Evolutionary conservation across 2,329 filamentous ascomycete genomes (phyloP).

Genomic region (Beauveria bassiana): DNA sequence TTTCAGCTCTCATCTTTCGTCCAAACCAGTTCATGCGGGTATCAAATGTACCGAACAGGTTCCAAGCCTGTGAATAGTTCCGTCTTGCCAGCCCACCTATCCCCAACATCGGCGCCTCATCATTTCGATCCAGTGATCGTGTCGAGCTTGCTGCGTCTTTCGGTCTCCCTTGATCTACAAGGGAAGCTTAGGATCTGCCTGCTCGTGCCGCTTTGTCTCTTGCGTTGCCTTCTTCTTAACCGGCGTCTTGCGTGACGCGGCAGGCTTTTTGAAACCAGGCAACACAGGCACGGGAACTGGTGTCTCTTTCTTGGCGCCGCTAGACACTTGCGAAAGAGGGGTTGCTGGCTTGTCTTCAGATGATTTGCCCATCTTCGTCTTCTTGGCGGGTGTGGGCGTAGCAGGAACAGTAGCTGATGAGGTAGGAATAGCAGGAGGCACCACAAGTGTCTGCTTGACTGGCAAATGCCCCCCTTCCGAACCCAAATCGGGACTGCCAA

Average conservation of each 20-base stretch:
- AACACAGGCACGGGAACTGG: slow-evolving; percentile 27
- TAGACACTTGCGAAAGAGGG: background rate
- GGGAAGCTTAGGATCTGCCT: background rate
- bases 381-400: slow-evolving; percentile 9
- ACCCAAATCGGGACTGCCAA: slow-evolving; percentile 27
- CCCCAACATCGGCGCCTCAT: background rate
- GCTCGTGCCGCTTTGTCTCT: slow-evolving; percentile 11
- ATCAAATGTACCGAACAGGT: background rate
- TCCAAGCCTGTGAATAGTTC: background rate
- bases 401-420: slow-evolving; percentile 12
- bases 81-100: background rate
- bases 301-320: slow-evolving; percentile 17
- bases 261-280: slow-evolving; percentile 15
- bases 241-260: slow-evolving; percentile 5
- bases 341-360: background rate
- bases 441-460: slow-evolving; percentile 27
- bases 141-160: background rate
- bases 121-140: background rate
- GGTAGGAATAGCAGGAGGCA: slow-evolving; percentile 24
- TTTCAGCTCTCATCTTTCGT: background rate
- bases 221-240: slow-evolving; percentile 25
- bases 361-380: background rate
- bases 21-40: background rate
- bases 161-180: background rate
- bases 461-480: slow-evolving; percentile 20